phyloP scores from a whole-genome alignment of 805 yeast species.

The Metschnikowia baotianmanensis region DNA sequence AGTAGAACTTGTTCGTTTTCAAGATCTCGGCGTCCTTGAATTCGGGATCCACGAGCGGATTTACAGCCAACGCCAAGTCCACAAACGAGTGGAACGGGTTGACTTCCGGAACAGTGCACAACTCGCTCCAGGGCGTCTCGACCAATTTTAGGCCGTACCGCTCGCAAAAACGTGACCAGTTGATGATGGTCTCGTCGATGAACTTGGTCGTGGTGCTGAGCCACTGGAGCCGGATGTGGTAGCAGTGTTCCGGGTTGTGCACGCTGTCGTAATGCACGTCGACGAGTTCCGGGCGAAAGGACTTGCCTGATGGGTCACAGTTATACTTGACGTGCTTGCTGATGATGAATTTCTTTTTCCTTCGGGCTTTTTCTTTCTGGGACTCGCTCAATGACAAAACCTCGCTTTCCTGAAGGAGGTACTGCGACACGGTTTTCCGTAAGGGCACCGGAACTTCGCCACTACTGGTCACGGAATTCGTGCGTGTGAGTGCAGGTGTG shows the following conservation, averaged over 20 bases:
- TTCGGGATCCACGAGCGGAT: slow-evolving; percentile 69
- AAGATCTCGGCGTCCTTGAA: slow-evolving; percentile 43
- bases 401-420: slow-evolving; percentile 17
- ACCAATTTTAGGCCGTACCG: slow-evolving; percentile 74
- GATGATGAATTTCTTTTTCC: slow-evolving; percentile 48
- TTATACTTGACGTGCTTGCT: slow-evolving; percentile 68
- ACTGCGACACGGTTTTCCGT: slow-evolving; percentile 14
- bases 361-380: slow-evolving; percentile 21
- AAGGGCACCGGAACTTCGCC: slow-evolving; percentile 8
- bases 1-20: slow-evolving; percentile 59
- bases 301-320: slow-evolving; percentile 68
- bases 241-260: slow-evolving; percentile 93
- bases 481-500: slow-evolving; percentile 19
- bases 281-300: slow-evolving; percentile 74
- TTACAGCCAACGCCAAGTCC: slow-evolving; percentile 58
- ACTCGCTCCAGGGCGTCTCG: slow-evolving; percentile 89
- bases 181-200: slow-evolving; percentile 66
- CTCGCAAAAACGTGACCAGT: slow-evolving; percentile 82
- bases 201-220: slow-evolving; percentile 78
- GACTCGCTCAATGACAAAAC: slow-evolving; percentile 19
- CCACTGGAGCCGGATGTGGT: slow-evolving; percentile 92
- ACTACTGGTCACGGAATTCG: slow-evolving; percentile 24
- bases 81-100: slow-evolving; percentile 91
- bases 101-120: slow-evolving; percentile 67
- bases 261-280: slow-evolving; percentile 87